Evolutionary conservation across 2,329 filamentous ascomycete species (phyloP).

Genomic region (Pyrenochaeta sp.): DNA sequence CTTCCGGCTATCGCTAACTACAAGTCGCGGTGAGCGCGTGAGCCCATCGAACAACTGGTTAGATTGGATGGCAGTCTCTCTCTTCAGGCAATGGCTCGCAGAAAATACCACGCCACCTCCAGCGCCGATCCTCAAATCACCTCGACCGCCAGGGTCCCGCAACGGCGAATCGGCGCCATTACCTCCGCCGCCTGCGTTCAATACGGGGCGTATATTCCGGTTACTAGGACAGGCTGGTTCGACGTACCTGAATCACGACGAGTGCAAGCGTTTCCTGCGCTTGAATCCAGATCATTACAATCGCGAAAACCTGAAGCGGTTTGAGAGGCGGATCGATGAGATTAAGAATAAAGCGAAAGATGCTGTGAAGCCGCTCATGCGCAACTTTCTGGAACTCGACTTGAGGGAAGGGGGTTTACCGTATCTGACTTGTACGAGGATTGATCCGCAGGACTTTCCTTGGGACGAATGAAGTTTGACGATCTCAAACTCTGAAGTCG

Average conservation of each 20-base stretch:
- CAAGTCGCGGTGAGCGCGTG: slow-evolving; percentile 81
- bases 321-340: slow-evolving; percentile 88
- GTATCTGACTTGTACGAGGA: slow-evolving; percentile 71
- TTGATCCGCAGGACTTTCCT: slow-evolving; percentile 69
- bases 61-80: slow-evolving; percentile 85
- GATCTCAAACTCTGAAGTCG: not conserved
- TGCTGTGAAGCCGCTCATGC: slow-evolving; percentile 84
- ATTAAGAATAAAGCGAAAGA: slow-evolving; percentile 85
- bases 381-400: slow-evolving; percentile 84
- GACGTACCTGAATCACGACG: slow-evolving; percentile 81
- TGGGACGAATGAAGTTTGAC: slow-evolving; percentile 58
- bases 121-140: slow-evolving; percentile 58
- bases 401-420: slow-evolving; percentile 63
- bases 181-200: slow-evolving; percentile 56
- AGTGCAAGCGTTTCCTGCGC: slow-evolving; percentile 90
- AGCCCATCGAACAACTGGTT: slow-evolving; percentile 81
- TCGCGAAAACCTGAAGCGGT: slow-evolving; percentile 83
- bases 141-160: slow-evolving; percentile 47
- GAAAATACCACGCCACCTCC: slow-evolving; percentile 84
- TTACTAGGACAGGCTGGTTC: slow-evolving; percentile 72
- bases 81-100: slow-evolving; percentile 93
- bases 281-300: slow-evolving; percentile 82
- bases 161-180: slow-evolving; percentile 29
- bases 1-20: slow-evolving; percentile 82
- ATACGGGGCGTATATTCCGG: slow-evolving; percentile 78